Evolutionary conservation across 148 eudicot species (phyloP), one percentile per base, ranked within the genome.

Genomic region (Tetragonia tetragonoides): DNA sequence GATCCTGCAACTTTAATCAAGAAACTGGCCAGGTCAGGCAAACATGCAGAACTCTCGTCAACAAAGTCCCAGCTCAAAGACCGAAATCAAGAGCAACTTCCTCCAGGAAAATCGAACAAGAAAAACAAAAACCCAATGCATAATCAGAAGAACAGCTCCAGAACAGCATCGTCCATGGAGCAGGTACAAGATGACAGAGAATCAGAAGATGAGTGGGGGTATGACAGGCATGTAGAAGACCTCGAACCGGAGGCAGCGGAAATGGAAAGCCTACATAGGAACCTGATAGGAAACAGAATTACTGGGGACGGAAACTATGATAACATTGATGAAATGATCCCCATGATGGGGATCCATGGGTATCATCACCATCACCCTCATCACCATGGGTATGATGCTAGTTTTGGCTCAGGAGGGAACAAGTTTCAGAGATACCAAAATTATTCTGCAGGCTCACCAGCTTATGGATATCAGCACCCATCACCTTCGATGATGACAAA

Each of bases 41-140:
- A 89, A 82, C 84, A 86, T 81, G 90, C 92, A 64, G 90, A 90
- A 74, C 57, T 88, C 42, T 87, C 82, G 85, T 68, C 85, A 44
- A 69, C 81, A 44, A 84, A 66, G 46, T 51, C 78, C 74, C 42
- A 82, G 49, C 75, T 72, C 41, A 61, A 74, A 60, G 76, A 74
- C 73, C 79, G 49, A 44, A 77, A 69, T 23, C 88, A 80, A 41
- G 79, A 80, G 67, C 77, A 46, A 38, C 20, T 59, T 17, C 8
- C 46, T 10, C 75, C 44, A 28, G 49, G 64, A 66, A 74, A 76
- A 42, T 34, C 42, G 72, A 78, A 46, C 40, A 71, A 20, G 79
- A 72, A 73, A 47, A 82, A 68, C 74, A 73, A 79, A 39, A 51
- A 34, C 44, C 53, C 39, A 23, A 62, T 39, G 46, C 64, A 37